A percentile compares a stretch with the other conserved stretches of the same genome.
Conservation (phyloP, 164 flowering plant genomes). For the Sedum album region DNA sequence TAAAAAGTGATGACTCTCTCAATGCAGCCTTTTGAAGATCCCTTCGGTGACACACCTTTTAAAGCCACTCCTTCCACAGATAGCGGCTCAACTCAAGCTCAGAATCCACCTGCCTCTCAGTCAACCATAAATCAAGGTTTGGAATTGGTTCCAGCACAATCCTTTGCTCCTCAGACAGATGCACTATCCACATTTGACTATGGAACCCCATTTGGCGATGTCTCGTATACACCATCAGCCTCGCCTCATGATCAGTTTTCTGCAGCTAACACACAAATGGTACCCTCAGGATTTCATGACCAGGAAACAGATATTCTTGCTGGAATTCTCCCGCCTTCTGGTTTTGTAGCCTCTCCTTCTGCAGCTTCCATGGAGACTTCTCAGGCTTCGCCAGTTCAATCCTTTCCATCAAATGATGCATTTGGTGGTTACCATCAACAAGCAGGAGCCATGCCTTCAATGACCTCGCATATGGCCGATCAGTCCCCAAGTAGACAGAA, state of each 20-base stretch:
- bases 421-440: slow-evolving; percentile 24
- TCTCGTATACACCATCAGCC: slow-evolving; percentile 24
- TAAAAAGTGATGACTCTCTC: not conserved
- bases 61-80: slow-evolving; percentile 57
- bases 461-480: slow-evolving; percentile 13
- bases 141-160: slow-evolving; percentile 17
- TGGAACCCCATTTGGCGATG: slow-evolving; percentile 40
- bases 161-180: slow-evolving; percentile 21
- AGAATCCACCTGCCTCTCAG: slow-evolving; percentile 30
- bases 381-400: slow-evolving; percentile 26
- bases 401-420: slow-evolving; percentile 17
- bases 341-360: slow-evolving; percentile 23
- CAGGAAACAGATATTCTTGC: slow-evolving; percentile 67
- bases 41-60: slow-evolving; percentile 92
- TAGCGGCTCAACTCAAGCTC: slow-evolving; percentile 22
- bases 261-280: slow-evolving; percentile 28
- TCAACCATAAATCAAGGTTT: slow-evolving; percentile 22
- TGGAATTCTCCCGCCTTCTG: slow-evolving; percentile 63
- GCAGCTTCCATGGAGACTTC: slow-evolving; percentile 22
- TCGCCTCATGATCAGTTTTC: slow-evolving; percentile 24
- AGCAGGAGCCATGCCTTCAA: slow-evolving; percentile 16
- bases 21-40: slow-evolving; percentile 72
- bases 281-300: slow-evolving; percentile 30
- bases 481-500: slow-evolving; percentile 18
- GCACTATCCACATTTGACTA: slow-evolving; percentile 26